Percentiles rank a stretch among this genome's conserved stretches.
Evolutionary conservation across 2,329 filamentous ascomycete species (phyloP).

Genomic region (Sphaerostilbella broomeana): DNA sequence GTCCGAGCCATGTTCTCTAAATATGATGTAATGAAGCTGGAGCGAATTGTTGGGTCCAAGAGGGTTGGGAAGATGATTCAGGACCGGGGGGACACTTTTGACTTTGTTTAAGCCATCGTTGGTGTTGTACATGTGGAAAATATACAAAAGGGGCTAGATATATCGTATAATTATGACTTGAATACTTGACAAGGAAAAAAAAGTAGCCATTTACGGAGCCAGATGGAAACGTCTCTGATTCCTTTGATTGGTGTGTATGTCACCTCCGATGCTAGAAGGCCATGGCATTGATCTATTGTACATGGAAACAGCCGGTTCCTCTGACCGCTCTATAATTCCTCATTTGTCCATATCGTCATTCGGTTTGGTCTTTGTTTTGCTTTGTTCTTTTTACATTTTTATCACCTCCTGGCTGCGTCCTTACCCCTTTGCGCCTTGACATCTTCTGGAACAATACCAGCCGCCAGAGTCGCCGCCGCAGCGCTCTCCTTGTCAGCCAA

Average conservation of each 20-base stretch:
- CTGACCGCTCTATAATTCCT: no score
- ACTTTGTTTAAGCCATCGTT: constrained; percentile 89
- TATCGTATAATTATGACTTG: no score
- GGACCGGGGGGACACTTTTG: constrained; percentile 85
- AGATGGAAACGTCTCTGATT: no score
- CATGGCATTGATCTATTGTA: constrained; percentile 12
- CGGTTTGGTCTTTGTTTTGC: background rate
- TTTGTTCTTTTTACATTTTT: background rate
- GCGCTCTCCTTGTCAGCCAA: constrained; percentile 24
- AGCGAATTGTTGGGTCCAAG: constrained; percentile 77
- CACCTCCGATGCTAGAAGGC: background rate
- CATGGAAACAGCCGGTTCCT: no score
- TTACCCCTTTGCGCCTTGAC: constrained; percentile 16
- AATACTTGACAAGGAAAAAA: background rate
- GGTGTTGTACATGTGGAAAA: no score
- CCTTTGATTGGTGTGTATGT: background rate
- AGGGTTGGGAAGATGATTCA: constrained; percentile 77
- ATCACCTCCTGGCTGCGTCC: constrained; percentile 10
- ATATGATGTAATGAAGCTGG: constrained; percentile 83
- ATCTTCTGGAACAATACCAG: constrained; percentile 23
- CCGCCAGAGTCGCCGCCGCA: constrained; percentile 27
- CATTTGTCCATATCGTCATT: no score
- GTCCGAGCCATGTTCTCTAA: constrained; percentile 69
- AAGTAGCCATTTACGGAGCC: no score
- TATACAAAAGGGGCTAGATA: no score